Base-by-base conservation (phyloP, 2,329 filamentous ascomycete genomes). In the Monosporascus sp. region DNA sequence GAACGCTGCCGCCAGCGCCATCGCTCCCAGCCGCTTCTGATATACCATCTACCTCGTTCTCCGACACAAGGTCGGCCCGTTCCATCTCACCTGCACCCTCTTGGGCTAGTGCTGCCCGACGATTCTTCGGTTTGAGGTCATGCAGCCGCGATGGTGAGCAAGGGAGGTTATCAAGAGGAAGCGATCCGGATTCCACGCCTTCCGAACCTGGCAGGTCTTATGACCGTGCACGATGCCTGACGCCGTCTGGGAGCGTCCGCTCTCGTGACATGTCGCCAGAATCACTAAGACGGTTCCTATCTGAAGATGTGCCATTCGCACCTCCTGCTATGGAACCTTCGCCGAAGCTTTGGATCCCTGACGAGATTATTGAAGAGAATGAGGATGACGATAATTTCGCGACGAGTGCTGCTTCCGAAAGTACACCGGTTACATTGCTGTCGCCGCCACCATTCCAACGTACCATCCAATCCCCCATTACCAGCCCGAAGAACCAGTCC, bases 361-460 rank as follows among this genome's bases (percentile, higher is more conserved):
- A 78, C 49, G 74, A 78, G 51, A 77, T 75, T 38, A 70, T 66
- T 7, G 79, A 80, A 52, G 77, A 78, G 50, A 71, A 70, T 45
- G 81, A 84, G 49, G 80, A 85, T 56, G 81, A 85, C 59, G 80
- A 84, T 58, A 85, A 85, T 68, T 85, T 86, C 60, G 81, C 81
- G n/a, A 76, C 74, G 4, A 77, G 78, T 1, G 74, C 77, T 3
- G 62, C 68, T 7, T 75, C 75, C 0, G 79, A 82, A 51, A 70
- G 55, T 2, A 68, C 72, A 22, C 65, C 72, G 1, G 77, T 73
- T 54, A 65, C 71, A 20, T 79, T 78, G 41, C 67, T 83, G 17
- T 82, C 81, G 2, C 80, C 80, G 8, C 79, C 80, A 1, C 80
- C 81, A 0, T 72, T 74, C 44, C 74, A 73, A 56, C 74, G 76